A percentile compares a stretch with the other conserved stretches of the same genome.
phyloP scores from a whole-genome alignment of 768 basidiomycete genomes.

The Amanita rubescens region DNA sequence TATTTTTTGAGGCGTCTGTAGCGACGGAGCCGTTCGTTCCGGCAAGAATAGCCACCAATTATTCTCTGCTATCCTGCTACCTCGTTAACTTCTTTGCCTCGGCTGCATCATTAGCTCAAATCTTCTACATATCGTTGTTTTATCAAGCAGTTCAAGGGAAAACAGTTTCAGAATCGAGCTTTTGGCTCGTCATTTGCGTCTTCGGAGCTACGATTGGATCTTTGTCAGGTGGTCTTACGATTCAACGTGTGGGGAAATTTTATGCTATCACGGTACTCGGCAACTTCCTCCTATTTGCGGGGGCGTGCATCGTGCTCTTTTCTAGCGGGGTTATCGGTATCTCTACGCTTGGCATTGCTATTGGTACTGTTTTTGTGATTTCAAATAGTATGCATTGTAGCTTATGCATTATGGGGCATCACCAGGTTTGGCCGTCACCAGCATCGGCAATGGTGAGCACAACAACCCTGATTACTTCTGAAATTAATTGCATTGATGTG shows the following conservation, averaged over 20 bases:
- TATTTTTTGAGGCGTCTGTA: slow-evolving; percentile 37
- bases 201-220: slow-evolving; percentile 42
- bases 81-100: slow-evolving; percentile 53
- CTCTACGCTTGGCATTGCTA: slow-evolving; percentile 30
- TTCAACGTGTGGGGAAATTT: slow-evolving; percentile 53
- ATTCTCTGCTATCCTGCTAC: slow-evolving; percentile 44
- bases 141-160: slow-evolving; percentile 48
- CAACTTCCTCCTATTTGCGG: slow-evolving; percentile 31
- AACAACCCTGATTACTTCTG: not conserved
- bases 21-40: slow-evolving; percentile 60
- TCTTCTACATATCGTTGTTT: slow-evolving; percentile 51
- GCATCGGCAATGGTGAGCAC: slow-evolving; percentile 32
- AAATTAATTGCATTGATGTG: not conserved
- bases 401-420: not conserved
- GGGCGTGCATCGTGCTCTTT: slow-evolving; percentile 29
- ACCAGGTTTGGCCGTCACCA: slow-evolving; percentile 27
- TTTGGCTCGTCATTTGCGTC: slow-evolving; percentile 45
- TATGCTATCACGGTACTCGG: slow-evolving; percentile 41
- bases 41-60: slow-evolving; percentile 41
- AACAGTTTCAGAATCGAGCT: slow-evolving; percentile 40
- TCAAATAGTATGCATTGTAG: not conserved
- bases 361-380: slow-evolving; percentile 27
- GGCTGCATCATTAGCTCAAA: slow-evolving; percentile 32
- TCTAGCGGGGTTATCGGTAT: slow-evolving; percentile 31
- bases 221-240: slow-evolving; percentile 42